These are phyloP conservation scores for Aspergillus fumigatiaffinis DNA, from an alignment of 2,329 filamentous ascomycete species.

Conservation along the genomic window DNA sequence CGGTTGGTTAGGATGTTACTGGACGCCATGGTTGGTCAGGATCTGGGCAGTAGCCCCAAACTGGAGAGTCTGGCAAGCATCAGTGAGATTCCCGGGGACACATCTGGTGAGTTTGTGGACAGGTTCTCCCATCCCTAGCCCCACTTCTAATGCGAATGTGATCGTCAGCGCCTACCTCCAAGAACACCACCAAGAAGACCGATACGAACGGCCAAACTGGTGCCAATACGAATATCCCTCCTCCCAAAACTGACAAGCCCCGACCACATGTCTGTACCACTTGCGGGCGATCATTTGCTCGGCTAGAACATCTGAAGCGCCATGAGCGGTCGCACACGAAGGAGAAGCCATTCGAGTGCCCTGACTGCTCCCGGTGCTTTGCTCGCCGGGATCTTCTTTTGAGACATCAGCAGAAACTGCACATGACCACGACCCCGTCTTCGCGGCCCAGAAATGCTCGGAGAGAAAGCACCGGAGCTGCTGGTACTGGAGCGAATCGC, in stretches of 20 bases:
- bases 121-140: conserved; percentile 11
- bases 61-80: conserved; percentile 40
- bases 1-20: conserved; percentile 27
- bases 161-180: conserved; percentile 18
- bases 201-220: conserved; percentile 26
- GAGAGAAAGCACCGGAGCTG: conserved; percentile 78
- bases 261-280: conserved; percentile 90
- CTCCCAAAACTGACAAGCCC: conserved; percentile 95
- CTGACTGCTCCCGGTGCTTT: conserved; percentile 91
- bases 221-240: conserved; percentile 49
- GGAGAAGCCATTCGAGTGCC: conserved; percentile 97
- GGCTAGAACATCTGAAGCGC: conserved; percentile 92
- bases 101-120: conserved; percentile 33
- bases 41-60: conserved; percentile 31
- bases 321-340: conserved; percentile 98
- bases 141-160: conserved; percentile 19
- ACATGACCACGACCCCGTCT: conserved; percentile 85
- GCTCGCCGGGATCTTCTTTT: conserved; percentile 86
- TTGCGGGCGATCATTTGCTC: conserved; percentile 87
- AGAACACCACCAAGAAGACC: conserved; percentile 28
- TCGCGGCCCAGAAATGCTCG: conserved; percentile 77
- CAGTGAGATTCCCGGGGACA: conserved; percentile 36
- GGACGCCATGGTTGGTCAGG: conserved; percentile 38
- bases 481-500: conserved; percentile 62
- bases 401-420: conserved; percentile 96